These are phyloP conservation scores for Funneliformis geosporum DNA, from an alignment of 192 early-diverging fungal species.

Conservation along the genomic window DNA sequence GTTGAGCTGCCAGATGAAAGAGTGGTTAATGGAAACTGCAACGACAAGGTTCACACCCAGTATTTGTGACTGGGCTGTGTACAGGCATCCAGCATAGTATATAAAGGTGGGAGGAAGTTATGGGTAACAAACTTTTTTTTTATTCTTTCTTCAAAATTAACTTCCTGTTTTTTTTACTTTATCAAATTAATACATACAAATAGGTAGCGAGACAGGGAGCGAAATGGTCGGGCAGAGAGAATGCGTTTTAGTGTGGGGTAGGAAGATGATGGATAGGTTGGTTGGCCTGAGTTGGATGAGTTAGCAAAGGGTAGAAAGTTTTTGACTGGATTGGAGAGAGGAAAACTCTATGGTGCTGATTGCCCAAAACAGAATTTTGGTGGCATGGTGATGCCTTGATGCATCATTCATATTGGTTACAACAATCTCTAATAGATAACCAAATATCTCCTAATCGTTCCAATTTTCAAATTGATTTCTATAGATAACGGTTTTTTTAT, in stretches of 20 bases:
- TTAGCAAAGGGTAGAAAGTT: slow-evolving; percentile 7
- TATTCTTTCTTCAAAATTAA: neutral
- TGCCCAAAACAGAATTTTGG: slow-evolving; percentile 31
- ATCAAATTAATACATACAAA: slow-evolving; percentile 17
- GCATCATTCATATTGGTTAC: slow-evolving; percentile 10
- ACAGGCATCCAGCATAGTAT: slow-evolving; percentile 10
- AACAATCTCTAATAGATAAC: neutral
- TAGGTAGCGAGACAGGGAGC: slow-evolving; percentile 23
- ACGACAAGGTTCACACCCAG: neutral
- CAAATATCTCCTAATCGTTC: neutral
- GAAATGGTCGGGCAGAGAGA: slow-evolving; percentile 26
- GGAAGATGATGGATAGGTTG: slow-evolving; percentile 30
- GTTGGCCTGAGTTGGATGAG: slow-evolving; percentile 32
- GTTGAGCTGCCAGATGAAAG: slow-evolving; percentile 18
- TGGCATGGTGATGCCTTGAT: slow-evolving; percentile 22
- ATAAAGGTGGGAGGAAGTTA: slow-evolving; percentile 5
- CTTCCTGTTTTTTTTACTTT: neutral
- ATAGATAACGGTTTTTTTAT: neutral
- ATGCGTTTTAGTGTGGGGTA: slow-evolving; percentile 6
- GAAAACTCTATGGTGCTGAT: slow-evolving; percentile 16
- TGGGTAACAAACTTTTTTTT: slow-evolving; percentile 6
- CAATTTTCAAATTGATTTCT: neutral
- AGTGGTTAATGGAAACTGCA: slow-evolving; percentile 1
- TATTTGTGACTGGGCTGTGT: slow-evolving; percentile 16
- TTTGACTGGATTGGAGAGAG: slow-evolving; percentile 13